Evolutionary conservation across 2,329 filamentous ascomycete species (phyloP).

Genomic region (Aspergillus quadrilineatus): DNA sequence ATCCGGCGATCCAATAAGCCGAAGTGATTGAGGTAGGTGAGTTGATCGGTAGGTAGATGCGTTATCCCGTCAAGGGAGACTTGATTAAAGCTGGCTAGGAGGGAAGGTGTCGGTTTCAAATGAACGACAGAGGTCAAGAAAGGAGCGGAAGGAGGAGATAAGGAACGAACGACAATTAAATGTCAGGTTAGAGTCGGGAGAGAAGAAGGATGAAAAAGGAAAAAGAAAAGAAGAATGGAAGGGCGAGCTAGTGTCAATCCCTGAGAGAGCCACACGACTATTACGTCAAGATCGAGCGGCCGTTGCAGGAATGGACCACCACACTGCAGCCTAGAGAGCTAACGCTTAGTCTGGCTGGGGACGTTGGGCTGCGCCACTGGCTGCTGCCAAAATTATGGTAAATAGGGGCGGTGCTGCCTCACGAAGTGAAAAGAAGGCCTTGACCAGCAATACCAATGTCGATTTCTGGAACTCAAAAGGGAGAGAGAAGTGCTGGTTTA

Average conservation of each 20-base stretch:
- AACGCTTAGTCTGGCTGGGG: constrained; percentile 11
- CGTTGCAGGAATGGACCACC: constrained; percentile 18
- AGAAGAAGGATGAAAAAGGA: constrained; percentile 20
- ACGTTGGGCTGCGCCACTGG: constrained; percentile 21
- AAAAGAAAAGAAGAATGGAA: constrained; percentile 21
- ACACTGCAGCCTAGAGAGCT: constrained; percentile 16
- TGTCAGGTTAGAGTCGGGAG: constrained; percentile 18
- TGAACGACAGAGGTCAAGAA: constrained; percentile 12
- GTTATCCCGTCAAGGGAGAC: constrained; percentile 22
- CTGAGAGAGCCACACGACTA: constrained; percentile 9
- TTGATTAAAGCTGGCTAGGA: constrained; percentile 16
- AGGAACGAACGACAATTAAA: constrained; percentile 8
- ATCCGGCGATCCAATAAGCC: constrained; percentile 7
- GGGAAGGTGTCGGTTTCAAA: constrained; percentile 5
- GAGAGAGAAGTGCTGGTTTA: constrained; percentile 5
- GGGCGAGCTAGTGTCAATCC: constrained; percentile 9
- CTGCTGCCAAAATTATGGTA: constrained; percentile 2
- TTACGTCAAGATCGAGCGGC: constrained; percentile 25
- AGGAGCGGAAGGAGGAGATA: constrained; percentile 13
- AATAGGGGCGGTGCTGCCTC: constrained; percentile 8
- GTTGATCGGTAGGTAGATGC: constrained; percentile 5
- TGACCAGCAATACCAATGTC: neutral
- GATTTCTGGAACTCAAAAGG: neutral
- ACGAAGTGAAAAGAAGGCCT: constrained; percentile 8
- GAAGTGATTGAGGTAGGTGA: neutral